These are phyloP conservation scores for Rickenella mellea DNA, from an alignment of 768 basidiomycete genomes.

Conservation along the genomic window DNA sequence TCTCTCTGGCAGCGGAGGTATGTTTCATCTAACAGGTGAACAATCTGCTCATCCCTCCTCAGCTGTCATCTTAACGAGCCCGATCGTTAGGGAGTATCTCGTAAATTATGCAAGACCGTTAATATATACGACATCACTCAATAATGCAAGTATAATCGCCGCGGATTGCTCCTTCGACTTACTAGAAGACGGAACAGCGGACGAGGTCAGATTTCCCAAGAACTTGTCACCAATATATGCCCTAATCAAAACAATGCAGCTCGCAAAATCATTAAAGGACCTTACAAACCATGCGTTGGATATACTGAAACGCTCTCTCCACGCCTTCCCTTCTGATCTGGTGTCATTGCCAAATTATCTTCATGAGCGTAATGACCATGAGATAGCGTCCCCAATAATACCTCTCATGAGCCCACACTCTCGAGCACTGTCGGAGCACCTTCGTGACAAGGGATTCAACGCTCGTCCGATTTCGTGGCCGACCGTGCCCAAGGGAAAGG, in stretches of 20 bases:
- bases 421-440: constrained; percentile 63
- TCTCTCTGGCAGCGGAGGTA: constrained; percentile 77
- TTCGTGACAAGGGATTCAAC: constrained; percentile 43
- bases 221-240: not conserved
- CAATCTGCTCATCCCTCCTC: not conserved
- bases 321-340: constrained; percentile 23
- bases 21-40: no score
- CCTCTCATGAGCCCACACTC: constrained; percentile 75
- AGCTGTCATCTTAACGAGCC: constrained; percentile 73
- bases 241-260: constrained; percentile 10
- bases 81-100: constrained; percentile 71
- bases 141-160: constrained; percentile 66
- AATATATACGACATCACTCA: constrained; percentile 85
- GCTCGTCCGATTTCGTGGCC: constrained; percentile 79
- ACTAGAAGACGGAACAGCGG: constrained; percentile 56
- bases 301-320: constrained; percentile 22
- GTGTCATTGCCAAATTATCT: constrained; percentile 29
- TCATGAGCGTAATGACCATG: constrained; percentile 5
- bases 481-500: constrained; percentile 80
- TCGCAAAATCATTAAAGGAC: constrained; percentile 29
- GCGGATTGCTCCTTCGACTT: constrained; percentile 74
- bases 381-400: constrained; percentile 65
- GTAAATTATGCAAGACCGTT: constrained; percentile 88
- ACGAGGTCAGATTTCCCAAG: constrained; percentile 30
- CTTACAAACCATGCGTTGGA: constrained; percentile 34